These are phyloP conservation scores for Dryas octopetala DNA, from an alignment of 306 rosid species.

Conservation along the genomic window DNA sequence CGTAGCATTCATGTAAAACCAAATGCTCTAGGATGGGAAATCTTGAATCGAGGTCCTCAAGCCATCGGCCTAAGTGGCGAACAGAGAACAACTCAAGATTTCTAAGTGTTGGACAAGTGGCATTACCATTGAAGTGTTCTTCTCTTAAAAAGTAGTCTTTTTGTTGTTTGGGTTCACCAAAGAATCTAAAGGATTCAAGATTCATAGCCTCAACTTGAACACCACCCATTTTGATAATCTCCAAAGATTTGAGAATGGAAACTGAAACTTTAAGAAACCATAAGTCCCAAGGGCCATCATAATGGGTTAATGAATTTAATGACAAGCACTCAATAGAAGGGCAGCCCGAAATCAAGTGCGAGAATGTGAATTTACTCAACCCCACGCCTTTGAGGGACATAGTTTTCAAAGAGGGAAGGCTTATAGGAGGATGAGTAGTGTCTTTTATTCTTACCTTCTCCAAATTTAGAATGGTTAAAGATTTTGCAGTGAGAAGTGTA, in stretches of 20 bases:
- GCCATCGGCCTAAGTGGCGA: background rate
- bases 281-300: too few relatives aligned
- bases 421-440: background rate
- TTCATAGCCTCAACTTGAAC: constrained; percentile 6
- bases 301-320: background rate
- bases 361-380: background rate
- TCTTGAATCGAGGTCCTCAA: background rate
- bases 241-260: constrained; percentile 16
- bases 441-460: background rate
- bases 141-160: too few relatives aligned
- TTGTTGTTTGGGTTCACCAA: background rate
- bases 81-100: background rate
- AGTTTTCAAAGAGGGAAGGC: constrained; percentile 8
- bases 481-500: background rate
- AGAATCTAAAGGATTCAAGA: background rate
- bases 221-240: background rate
- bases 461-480: constrained; percentile 5
- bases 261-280: background rate
- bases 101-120: background rate
- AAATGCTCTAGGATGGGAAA: constrained; percentile 19
- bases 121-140: background rate
- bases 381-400: background rate
- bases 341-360: background rate
- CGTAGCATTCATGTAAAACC: background rate
- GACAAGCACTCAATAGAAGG: constrained; percentile 2